Base-by-base conservation (phyloP, 73 alveolate genomes). In the Blepharisma japonicum region DNA sequence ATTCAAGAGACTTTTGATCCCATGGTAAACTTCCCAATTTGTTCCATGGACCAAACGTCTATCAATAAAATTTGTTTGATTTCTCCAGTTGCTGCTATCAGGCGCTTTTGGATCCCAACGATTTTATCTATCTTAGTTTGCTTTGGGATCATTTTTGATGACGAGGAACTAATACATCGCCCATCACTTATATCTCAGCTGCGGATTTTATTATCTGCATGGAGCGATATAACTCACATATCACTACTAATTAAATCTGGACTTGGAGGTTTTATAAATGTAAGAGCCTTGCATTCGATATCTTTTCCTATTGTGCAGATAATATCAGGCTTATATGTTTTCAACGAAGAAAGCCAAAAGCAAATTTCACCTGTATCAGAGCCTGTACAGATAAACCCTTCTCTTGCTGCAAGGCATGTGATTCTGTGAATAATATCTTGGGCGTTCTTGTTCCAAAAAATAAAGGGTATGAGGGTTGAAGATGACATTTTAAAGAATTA, bases 181-280 rank as follows among this genome's bases (percentile, higher is more conserved):
- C 94, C 94, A 46, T 87, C 94, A 6, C 72, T 70, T 9, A 82
- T 78, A 68, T 54, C 77, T 90, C 94, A 87, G 23, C 82, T 20
- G 6, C 93, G 54, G 0, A 86, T 66, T 42, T 71, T 78, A 48
- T 83, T 83, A 49, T 86, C 93, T 4, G 20, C 9, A 67, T 86
- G 93, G 20, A 86, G 70, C 0, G 89, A 81, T 9, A 70, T 81
- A 47, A 81, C 32, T 6, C 76, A 70, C 18, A 67, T 23, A 18
- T 68, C 83, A 48, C 50, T 61, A 14, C 74, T 39, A 25, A 61
- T 39, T 0, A 61, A 48, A 14, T 61, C 74, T 61, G 74, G 74
- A 14, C 14, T 61, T n/a, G 74, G 74, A 25, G 47, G 47, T 8
- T 25, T 61, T 8, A 25, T 25, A 25, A 61, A 61, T 0, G 49